Percentiles rank a stretch among this genome's conserved stretches.
Evolutionary conservation across 179 eudicot genomes (phyloP).

Genomic region (Amaranthus tricolor): DNA sequence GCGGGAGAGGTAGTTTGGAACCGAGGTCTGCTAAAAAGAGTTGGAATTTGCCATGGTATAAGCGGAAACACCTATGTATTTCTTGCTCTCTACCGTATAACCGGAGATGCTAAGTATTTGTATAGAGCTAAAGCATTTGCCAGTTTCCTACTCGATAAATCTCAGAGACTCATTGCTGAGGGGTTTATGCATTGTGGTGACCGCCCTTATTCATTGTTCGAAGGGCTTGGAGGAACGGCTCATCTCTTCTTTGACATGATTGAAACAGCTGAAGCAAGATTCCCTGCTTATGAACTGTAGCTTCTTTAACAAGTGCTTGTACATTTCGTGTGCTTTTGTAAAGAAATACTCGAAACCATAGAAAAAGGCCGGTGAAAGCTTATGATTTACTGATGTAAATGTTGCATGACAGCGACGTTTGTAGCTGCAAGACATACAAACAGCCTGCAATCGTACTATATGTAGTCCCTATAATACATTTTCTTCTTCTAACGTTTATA

Average conservation of each 20-base stretch:
- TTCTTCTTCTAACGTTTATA: too few species aligned
- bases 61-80: constrained; percentile 77
- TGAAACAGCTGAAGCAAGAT: constrained; percentile 54
- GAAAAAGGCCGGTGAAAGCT: neutral
- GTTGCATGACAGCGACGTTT: constrained; percentile 3
- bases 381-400: neutral
- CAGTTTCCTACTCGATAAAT: constrained; percentile 60
- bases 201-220: constrained; percentile 67
- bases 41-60: constrained; percentile 74
- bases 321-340: constrained; percentile 20
- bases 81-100: constrained; percentile 58
- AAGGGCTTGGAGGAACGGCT: constrained; percentile 82
- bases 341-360: neutral
- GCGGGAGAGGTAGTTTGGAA: constrained; percentile 77
- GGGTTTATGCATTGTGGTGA: constrained; percentile 80
- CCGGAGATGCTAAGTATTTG: constrained; percentile 56
- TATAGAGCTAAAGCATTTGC: constrained; percentile 80
- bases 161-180: constrained; percentile 53
- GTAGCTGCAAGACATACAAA: neutral
- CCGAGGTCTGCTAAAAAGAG: constrained; percentile 67
- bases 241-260: constrained; percentile 75
- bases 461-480: too few species aligned
- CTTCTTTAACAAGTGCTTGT: neutral
- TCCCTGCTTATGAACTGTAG: constrained; percentile 77
- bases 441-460: neutral